Evolutionary conservation across 441 rosid genomes (phyloP), one percentile per base, ranked within the genome.

Genomic region (Pelargonium cotyledonis): DNA sequence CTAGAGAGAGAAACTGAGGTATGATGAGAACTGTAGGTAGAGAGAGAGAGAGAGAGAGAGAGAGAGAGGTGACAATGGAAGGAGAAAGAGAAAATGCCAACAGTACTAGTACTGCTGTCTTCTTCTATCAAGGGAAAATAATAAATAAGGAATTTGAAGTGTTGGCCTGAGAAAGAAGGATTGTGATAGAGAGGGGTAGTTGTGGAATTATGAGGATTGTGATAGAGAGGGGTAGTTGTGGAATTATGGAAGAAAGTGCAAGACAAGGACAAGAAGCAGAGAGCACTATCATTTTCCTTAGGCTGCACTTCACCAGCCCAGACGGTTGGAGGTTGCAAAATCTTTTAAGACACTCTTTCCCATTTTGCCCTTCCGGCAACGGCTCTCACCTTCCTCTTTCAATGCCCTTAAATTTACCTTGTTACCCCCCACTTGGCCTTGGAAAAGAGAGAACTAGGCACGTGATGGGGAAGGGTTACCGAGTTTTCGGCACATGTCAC

Each of bases 341-440:
- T 1, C 62, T 57, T 57, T 57, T 19, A 57, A 18, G 29, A 19
- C 63, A 19, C 63, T 19, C 63, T 57, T 35, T 57, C 63, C 63
- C 63, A 19, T 57, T 57, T 57, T 57, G 63, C 63, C 63, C 63
- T 26, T 57, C 63, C 18, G 29, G 21, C 63, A 57, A 57, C 63
- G 63, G 63, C 26, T 57, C 63, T 57, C 21, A 19, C 63, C 63
- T 57, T 57, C 63, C 26, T 26, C 21, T 57, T 57, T 57, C 63
- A 57, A 57, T 57, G 63, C 4, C 63, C 5, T 18, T 19, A 57
- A 57, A 8, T 57, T 57, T 35, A 57, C 63, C 29, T 57, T 57
- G 29, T 19, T 57, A 19, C 63, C 63, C 63, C 26, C 38, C 6
- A 4, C 38, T 35, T 35, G 38, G 3, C 38, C 38, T 35, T 35